phyloP scores from a whole-genome alignment of 306 rosid genomes.

The Gillenia trifoliata region DNA sequence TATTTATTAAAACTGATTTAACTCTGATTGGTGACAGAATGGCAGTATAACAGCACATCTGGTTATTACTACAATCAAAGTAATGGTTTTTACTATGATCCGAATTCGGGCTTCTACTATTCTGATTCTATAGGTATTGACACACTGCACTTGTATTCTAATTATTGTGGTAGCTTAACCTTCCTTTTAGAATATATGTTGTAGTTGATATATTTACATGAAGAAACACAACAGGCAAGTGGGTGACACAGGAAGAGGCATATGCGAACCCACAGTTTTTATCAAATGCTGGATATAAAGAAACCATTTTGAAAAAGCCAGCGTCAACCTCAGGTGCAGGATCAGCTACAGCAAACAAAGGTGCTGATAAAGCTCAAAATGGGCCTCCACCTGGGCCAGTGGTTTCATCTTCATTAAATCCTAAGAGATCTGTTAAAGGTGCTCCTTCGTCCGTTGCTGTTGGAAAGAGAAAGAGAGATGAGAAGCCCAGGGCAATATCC shows the following conservation, averaged over 20 bases:
- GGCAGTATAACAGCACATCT: slow-evolving; percentile 73
- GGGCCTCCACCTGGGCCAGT: slow-evolving; percentile 62
- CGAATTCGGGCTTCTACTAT: slow-evolving; percentile 86
- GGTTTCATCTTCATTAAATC: slow-evolving; percentile 55
- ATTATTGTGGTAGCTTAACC: not conserved
- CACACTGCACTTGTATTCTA: not conserved
- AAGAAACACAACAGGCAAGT: slow-evolving; percentile 63
- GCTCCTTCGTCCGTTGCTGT: slow-evolving; percentile 69
- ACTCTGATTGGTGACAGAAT: slow-evolving; percentile 59
- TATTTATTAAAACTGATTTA: slow-evolving; percentile 38
- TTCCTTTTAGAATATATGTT: not conserved
- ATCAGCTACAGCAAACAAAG: slow-evolving; percentile 34
- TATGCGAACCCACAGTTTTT: slow-evolving; percentile 65
- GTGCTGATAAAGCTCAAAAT: slow-evolving; percentile 30
- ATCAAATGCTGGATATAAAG: slow-evolving; percentile 38
- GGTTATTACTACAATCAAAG: slow-evolving; percentile 80
- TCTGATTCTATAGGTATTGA: slow-evolving; percentile 73
- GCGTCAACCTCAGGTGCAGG: slow-evolving; percentile 35
- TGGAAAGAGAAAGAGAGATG: slow-evolving; percentile 82
- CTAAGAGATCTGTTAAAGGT: slow-evolving; percentile 59
- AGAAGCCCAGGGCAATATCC: slow-evolving; percentile 57
- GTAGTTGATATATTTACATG: slow-evolving; percentile 27
- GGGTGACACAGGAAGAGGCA: slow-evolving; percentile 97
- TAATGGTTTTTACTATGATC: slow-evolving; percentile 78
- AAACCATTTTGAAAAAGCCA: slow-evolving; percentile 38